Conservation (phyloP, 2,329 filamentous ascomycete genomes). For the Fusarium graminum region DNA sequence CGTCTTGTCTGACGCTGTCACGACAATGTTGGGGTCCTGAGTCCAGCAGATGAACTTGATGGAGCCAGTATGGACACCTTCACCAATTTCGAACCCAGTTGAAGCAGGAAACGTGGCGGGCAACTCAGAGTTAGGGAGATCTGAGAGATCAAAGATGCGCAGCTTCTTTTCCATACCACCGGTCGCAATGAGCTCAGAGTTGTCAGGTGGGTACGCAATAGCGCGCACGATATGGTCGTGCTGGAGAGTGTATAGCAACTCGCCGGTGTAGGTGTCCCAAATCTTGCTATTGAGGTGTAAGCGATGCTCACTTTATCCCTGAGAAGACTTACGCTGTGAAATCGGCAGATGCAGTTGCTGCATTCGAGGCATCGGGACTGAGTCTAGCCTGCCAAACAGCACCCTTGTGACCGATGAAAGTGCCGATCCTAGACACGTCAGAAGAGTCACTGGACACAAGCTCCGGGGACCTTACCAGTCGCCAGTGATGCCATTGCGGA, state of each 20-base stretch:
- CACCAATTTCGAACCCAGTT: conserved; percentile 86
- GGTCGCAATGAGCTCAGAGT: conserved; percentile 87
- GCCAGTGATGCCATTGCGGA: conserved; percentile 93
- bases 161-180: conserved; percentile 97
- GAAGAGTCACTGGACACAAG: conserved; percentile 6
- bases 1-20: conserved; percentile 92
- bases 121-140: conserved; percentile 60
- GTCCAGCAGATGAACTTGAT: conserved; percentile 99
- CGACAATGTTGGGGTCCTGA: conserved; percentile 85
- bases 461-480: conserved; percentile 74
- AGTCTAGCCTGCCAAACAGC: conserved; percentile 97
- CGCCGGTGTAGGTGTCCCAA: conserved; percentile 96
- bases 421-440: conserved; percentile 81
- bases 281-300: conserved; percentile 77
- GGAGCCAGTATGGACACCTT: conserved; percentile 83
- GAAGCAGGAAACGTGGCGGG: conserved; percentile 68
- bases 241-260: conserved; percentile 86
- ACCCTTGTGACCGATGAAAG: conserved; percentile 97
- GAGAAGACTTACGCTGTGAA: conserved; percentile 81
- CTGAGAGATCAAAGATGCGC: conserved; percentile 88
- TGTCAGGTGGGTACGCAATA: conserved; percentile 87
- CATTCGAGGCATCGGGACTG: conserved; percentile 86
- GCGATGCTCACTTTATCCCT: neutral
- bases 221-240: conserved; percentile 97
- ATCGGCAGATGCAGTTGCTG: conserved; percentile 94